phyloP scores from a whole-genome alignment of 805 yeast genomes.

The Diddensiella santjacobensis region DNA sequence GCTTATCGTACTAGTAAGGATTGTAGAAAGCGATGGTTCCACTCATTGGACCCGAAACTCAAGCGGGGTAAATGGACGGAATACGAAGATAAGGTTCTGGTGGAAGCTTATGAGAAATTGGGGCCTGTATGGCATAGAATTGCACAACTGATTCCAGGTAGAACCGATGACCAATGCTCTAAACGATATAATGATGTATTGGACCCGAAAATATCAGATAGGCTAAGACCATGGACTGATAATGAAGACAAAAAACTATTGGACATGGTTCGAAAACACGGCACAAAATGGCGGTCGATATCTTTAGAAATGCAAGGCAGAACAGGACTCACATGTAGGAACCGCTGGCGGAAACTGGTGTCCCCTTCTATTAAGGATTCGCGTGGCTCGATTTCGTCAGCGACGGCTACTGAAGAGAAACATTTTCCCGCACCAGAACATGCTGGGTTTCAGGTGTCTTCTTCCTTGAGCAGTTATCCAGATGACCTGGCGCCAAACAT shows the following conservation, averaged over 20 bases:
- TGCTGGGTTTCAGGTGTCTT: neutral
- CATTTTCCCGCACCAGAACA: neutral
- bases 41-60: slow-evolving; percentile 76
- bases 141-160: slow-evolving; percentile 67
- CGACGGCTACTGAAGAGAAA: neutral
- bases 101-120: slow-evolving; percentile 58
- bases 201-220: slow-evolving; percentile 73
- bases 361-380: slow-evolving; percentile 58
- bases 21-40: slow-evolving; percentile 83
- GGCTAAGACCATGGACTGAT: slow-evolving; percentile 73
- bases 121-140: slow-evolving; percentile 89
- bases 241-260: slow-evolving; percentile 73
- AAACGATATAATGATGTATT: slow-evolving; percentile 85
- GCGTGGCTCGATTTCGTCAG: neutral
- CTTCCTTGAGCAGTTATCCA: neutral
- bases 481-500: neutral
- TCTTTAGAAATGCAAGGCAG: slow-evolving; percentile 68
- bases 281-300: slow-evolving; percentile 87
- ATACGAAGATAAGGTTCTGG: slow-evolving; percentile 66
- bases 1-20: slow-evolving; percentile 64
- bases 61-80: slow-evolving; percentile 84
- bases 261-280: slow-evolving; percentile 62
- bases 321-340: slow-evolving; percentile 85
- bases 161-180: slow-evolving; percentile 95
- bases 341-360: slow-evolving; percentile 85